Evolutionary conservation across 2,329 filamentous ascomycete species (phyloP), one percentile per base, ranked within the genome.

Genomic region (Trichoderma hamatum): DNA sequence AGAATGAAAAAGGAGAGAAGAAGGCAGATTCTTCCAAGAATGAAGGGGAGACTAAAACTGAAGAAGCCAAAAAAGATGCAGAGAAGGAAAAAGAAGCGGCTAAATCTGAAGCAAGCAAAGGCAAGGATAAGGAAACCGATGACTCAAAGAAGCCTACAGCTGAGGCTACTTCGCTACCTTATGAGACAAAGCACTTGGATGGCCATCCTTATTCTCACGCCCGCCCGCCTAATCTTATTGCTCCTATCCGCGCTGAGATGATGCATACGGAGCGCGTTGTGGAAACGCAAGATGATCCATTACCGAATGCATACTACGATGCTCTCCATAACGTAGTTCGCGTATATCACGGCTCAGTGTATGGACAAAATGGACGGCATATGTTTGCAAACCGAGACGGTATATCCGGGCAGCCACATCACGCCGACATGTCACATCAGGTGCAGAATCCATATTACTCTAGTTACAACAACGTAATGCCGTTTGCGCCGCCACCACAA

Each of bases 291-390:
- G 78, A 82, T 54, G 86, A 89, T 71, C 87, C 87, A 10, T 80
- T 81, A 2, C 88, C 87, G 14, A 90, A 89, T 72, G 85, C 87
- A 52, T 89, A 86, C 73, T 85, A 84, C 72, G 86, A 89, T 72
- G 74, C 79, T n/a, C 79, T 81, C 56, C 81, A 83, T 71, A 84
- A 85, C 36, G 76, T 86, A 24, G 80, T 87, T 61, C 84, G 86
- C 16, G 83, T 89, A 30, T 89, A 89, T 71, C 84, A 89, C 71
- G 87, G 86, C 0, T 82, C 84, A 3, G 78, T 80, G 0, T 89
- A 87, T 73, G 86, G 86, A 5, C 82, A 83, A 28, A 78, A 80
- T 28, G 80, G 80, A 1, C 72, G 74, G 28, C 75, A 78, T 2
- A 73, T 86, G n/a, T 85, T 88, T 73, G 84, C 85, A 2, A 84